Evolutionary conservation across 345 rosid species (phyloP).

Genomic region (Boechera retrofracta): DNA sequence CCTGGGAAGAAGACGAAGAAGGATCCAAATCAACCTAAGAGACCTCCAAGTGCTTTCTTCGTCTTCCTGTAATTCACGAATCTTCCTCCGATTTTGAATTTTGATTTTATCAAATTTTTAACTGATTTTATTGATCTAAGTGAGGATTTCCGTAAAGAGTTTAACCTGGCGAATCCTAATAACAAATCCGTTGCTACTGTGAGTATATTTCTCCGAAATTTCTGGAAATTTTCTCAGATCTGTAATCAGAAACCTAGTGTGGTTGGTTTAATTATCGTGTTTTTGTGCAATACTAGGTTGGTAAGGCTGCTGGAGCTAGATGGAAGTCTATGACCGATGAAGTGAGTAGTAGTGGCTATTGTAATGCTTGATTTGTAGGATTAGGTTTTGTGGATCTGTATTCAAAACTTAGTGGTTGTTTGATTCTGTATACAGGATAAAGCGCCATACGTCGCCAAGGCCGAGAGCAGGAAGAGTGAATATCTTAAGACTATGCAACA

Average conservation of each 20-base stretch:
- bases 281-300: conserved; percentile 53
- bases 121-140: conserved; percentile 39
- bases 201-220: conserved; percentile 27
- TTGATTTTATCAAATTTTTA: not conserved
- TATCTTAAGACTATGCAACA: conserved; percentile 65
- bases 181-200: conserved; percentile 87
- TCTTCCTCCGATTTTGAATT: not conserved
- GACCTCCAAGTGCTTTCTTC: conserved; percentile 87
- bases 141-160: conserved; percentile 73
- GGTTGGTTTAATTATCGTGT: not conserved
- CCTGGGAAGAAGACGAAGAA: conserved; percentile 65
- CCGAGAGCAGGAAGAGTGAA: conserved; percentile 69
- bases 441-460: conserved; percentile 60
- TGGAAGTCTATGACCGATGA: conserved; percentile 75
- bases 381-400: not conserved
- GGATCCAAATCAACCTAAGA: conserved; percentile 92
- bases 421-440: conserved; percentile 56
- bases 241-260: not conserved
- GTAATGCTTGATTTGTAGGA: not conserved
- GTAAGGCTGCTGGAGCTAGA: conserved; percentile 79
- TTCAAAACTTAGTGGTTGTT: not conserved
- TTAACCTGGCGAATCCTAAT: conserved; percentile 68
- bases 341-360: conserved; percentile 51
- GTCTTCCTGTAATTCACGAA: conserved; percentile 67
- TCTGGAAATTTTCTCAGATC: conserved; percentile 21